A percentile compares a stretch with the other conserved stretches of the same genome.
Evolutionary conservation across 2,329 filamentous ascomycete species (phyloP).

Genomic region (Xylaria sp.): DNA sequence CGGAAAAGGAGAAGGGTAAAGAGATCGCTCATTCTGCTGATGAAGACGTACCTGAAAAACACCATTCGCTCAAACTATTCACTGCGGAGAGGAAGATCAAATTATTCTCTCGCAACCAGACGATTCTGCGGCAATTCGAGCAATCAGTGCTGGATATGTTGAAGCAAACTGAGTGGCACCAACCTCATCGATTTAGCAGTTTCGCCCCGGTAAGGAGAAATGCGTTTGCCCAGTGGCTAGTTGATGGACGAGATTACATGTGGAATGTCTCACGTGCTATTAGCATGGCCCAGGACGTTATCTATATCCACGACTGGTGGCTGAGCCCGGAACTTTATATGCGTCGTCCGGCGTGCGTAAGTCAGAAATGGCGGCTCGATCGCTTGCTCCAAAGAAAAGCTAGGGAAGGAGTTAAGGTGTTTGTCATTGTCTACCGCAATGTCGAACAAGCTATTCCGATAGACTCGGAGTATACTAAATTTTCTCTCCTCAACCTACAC

Average conservation of each 20-base stretch:
- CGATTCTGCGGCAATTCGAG: slow-evolving; percentile 89
- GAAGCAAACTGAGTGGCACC: slow-evolving; percentile 82
- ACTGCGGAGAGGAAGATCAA: slow-evolving; percentile 95
- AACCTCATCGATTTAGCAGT: slow-evolving; percentile 87
- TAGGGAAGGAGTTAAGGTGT: slow-evolving; percentile 94
- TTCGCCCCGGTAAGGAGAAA: slow-evolving; percentile 89
- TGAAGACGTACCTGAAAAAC: slow-evolving; percentile 55
- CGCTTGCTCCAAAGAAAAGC: slow-evolving; percentile 93
- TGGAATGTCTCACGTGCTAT: slow-evolving; percentile 98
- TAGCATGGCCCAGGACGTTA: slow-evolving; percentile 95
- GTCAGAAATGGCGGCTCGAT: slow-evolving; percentile 97
- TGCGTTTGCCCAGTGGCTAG: slow-evolving; percentile 94
- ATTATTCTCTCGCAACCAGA: slow-evolving; percentile 88
- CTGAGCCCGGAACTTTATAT: slow-evolving; percentile 95
- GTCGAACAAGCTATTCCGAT: slow-evolving; percentile 97
- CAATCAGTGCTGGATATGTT: slow-evolving; percentile 91
- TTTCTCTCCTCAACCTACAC: slow-evolving; percentile 91
- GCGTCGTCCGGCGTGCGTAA: slow-evolving; percentile 91
- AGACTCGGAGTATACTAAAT: slow-evolving; percentile 98
- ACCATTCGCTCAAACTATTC: slow-evolving; percentile 86
- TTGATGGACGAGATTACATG: slow-evolving; percentile 98
- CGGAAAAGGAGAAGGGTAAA: slow-evolving; percentile 55
- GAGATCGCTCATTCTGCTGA: slow-evolving; percentile 48
- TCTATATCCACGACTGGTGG: slow-evolving; percentile 99
- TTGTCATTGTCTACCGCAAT: slow-evolving; percentile 97